phyloP scores from a whole-genome alignment of 23 red algal genomes.

The Gracilaria domingensis region DNA sequence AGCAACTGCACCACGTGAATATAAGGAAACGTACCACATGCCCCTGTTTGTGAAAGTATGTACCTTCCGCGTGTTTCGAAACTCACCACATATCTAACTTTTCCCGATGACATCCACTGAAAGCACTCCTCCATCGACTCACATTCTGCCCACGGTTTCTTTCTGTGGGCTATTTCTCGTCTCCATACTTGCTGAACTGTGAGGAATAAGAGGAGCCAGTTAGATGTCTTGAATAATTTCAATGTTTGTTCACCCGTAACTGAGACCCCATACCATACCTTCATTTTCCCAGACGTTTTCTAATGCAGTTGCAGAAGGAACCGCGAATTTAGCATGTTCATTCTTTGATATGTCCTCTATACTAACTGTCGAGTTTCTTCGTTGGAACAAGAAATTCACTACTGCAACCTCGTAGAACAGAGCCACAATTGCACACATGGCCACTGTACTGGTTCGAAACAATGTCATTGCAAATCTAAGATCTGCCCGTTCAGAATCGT shows the following conservation, averaged over 20 bases:
- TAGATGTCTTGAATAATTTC: no score
- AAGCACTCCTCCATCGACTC: neutral
- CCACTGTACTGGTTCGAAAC: constrained; percentile 8
- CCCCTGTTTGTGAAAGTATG: neutral
- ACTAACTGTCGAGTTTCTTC: neutral
- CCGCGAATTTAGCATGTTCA: constrained; percentile 3
- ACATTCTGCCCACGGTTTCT: constrained; percentile 1
- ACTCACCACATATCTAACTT: neutral
- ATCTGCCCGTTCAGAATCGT: neutral
- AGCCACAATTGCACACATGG: constrained; percentile 21
- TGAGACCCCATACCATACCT: neutral
- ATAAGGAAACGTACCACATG: neutral
- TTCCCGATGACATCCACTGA: neutral
- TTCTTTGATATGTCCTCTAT: neutral
- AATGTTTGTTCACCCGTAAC: neutral
- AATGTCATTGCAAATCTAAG: constrained; percentile 20
- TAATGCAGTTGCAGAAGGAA: constrained; percentile 8
- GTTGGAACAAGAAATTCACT: constrained; percentile 53
- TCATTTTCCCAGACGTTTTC: constrained; percentile 23
- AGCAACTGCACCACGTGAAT: neutral
- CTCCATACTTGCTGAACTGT: neutral
- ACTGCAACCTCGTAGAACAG: constrained; percentile 54
- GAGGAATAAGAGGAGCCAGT: no score
- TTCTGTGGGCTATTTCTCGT: neutral
- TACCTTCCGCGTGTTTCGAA: constrained; percentile 20